phyloP scores from a whole-genome alignment of 208 protist species.

The Trypanosoma brucei region DNA sequence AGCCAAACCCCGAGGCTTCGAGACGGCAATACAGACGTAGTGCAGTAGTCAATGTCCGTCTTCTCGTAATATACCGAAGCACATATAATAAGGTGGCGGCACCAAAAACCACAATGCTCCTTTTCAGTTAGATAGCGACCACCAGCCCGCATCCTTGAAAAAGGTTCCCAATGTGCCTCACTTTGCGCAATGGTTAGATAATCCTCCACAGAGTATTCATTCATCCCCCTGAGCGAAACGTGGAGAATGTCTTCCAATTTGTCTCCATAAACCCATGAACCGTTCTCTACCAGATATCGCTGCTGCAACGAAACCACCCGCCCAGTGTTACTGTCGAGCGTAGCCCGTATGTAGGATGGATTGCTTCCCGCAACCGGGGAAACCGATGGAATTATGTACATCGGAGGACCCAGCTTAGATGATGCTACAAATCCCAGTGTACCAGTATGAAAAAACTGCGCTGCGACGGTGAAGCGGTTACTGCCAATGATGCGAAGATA shows the following conservation, averaged over 20 bases:
- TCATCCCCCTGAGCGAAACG: background rate
- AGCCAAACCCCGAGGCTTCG: slow-evolving; percentile 12
- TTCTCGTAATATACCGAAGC: slow-evolving; percentile 16
- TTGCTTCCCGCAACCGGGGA: slow-evolving; percentile 58
- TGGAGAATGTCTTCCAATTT: slow-evolving; percentile 10
- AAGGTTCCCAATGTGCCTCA: slow-evolving; percentile 10
- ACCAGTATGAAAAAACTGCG: slow-evolving; percentile 76
- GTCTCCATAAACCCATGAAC: slow-evolving; percentile 37
- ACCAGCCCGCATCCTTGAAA: slow-evolving; percentile 16
- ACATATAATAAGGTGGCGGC: slow-evolving; percentile 20
- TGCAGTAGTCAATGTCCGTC: slow-evolving; percentile 11
- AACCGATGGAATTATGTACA: slow-evolving; percentile 58
- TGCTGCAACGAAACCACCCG: slow-evolving; percentile 35
- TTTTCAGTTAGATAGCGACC: slow-evolving; percentile 20
- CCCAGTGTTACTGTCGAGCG: slow-evolving; percentile 32
- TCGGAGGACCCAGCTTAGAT: slow-evolving; percentile 22
- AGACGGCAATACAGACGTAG: slow-evolving; percentile 10
- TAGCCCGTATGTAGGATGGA: slow-evolving; percentile 65
- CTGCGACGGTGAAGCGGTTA: slow-evolving; percentile 40
- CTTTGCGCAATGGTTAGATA: slow-evolving; percentile 9
- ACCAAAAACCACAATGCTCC: slow-evolving; percentile 12
- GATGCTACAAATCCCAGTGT: slow-evolving; percentile 41
- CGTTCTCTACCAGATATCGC: slow-evolving; percentile 36
- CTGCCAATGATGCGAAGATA: slow-evolving; percentile 49
- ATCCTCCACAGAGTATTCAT: slow-evolving; percentile 10